phyloP scores from a whole-genome alignment of 176 grass and related monocot genomes.

The Tillandsia fasciculata region DNA sequence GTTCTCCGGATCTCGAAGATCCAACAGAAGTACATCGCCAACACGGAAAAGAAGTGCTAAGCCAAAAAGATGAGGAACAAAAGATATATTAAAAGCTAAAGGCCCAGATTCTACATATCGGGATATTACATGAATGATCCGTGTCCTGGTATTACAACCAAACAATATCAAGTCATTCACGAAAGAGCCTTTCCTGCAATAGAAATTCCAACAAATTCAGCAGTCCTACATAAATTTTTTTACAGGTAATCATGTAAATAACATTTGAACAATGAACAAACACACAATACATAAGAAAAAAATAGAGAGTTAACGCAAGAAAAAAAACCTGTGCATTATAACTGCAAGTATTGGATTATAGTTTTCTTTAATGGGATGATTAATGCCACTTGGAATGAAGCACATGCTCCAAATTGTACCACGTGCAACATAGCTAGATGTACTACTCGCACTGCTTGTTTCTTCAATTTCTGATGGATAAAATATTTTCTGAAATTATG shows the following conservation, averaged over 20 bases:
- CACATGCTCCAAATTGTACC: conserved; percentile 98
- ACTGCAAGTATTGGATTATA: conserved; percentile 69
- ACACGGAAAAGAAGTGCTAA: conserved; percentile 85
- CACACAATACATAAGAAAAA: conserved; percentile 9
- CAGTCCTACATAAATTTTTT: neutral
- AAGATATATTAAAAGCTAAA: conserved; percentile 67
- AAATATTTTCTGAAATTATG: conserved; percentile 97
- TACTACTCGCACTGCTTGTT: conserved; percentile 27
- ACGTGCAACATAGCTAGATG: conserved; percentile 26
- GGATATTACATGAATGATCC: conserved; percentile 48
- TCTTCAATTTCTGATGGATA: conserved; percentile 88
- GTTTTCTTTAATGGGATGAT: conserved; percentile 34
- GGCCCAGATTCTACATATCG: conserved; percentile 57
- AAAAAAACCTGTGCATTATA: conserved; percentile 71
- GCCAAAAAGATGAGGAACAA: conserved; percentile 72
- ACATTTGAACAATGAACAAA: neutral
- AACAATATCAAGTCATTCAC: conserved; percentile 74
- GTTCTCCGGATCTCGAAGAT: conserved; percentile 66
- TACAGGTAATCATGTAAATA: neutral
- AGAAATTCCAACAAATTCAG: conserved; percentile 15
- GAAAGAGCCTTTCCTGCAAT: conserved; percentile 63
- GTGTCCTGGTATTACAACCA: conserved; percentile 38
- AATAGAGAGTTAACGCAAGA: neutral
- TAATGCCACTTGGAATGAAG: conserved; percentile 58
- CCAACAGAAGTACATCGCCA: conserved; percentile 79